These are phyloP conservation scores for Rhododendron simsii DNA, from an alignment of 148 eudicot genomes.

Conservation along the genomic window DNA sequence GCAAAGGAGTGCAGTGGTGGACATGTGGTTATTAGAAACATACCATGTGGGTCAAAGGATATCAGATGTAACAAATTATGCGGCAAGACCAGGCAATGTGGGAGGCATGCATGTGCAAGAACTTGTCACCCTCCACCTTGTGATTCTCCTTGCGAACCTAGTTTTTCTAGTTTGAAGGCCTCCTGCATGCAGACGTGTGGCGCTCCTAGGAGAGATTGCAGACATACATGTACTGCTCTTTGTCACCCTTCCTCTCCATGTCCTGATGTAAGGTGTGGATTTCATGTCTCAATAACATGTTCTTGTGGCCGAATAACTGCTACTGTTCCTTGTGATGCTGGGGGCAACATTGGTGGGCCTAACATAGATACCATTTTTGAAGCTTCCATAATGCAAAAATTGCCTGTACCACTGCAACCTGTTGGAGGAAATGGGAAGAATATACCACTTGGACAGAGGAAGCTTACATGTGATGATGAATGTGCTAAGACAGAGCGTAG, in stretches of 20 bases:
- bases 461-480: slow-evolving; percentile 83
- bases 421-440: slow-evolving; percentile 58
- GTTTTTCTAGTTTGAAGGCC: slow-evolving; percentile 27
- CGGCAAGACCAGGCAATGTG: slow-evolving; percentile 87
- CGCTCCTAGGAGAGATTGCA: slow-evolving; percentile 91
- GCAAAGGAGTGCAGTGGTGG: slow-evolving; percentile 96
- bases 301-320: slow-evolving; percentile 80
- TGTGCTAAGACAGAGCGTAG: slow-evolving; percentile 74
- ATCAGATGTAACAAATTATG: slow-evolving; percentile 85
- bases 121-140: slow-evolving; percentile 82
- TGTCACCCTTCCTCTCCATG: slow-evolving; percentile 78
- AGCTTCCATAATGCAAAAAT: slow-evolving; percentile 70
- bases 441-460: slow-evolving; percentile 81
- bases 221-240: slow-evolving; percentile 75
- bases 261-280: slow-evolving; percentile 80
- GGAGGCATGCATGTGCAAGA: slow-evolving; percentile 86
- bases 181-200: slow-evolving; percentile 93
- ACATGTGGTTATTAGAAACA: slow-evolving; percentile 84
- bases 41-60: slow-evolving; percentile 97
- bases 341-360: slow-evolving; percentile 48
- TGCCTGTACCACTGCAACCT: slow-evolving; percentile 77
- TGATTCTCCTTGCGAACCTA: slow-evolving; percentile 47
- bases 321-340: slow-evolving; percentile 83
- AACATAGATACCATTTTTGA: slow-evolving; percentile 52
- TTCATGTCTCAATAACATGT: slow-evolving; percentile 71